These are phyloP conservation scores for Peniophora sp. DNA, from an alignment of 1,284 basidiomycete species.

Conservation along the genomic window DNA sequence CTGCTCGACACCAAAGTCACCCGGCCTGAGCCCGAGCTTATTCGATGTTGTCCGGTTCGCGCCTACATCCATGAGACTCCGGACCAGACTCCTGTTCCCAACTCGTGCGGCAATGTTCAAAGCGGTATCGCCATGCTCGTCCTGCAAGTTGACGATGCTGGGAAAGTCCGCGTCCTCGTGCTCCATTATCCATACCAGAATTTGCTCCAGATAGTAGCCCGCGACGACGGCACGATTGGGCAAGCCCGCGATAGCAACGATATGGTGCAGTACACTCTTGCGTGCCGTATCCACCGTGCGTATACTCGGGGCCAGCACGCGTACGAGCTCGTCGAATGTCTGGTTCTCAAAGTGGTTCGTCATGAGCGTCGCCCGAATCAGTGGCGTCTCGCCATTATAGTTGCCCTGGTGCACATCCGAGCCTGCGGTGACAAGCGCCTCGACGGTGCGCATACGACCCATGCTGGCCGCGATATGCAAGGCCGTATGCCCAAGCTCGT, in stretches of 20 bases:
- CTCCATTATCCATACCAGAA: constrained; percentile 79
- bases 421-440: constrained; percentile 62
- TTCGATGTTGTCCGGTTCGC: constrained; percentile 91
- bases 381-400: constrained; percentile 89
- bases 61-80: constrained; percentile 86
- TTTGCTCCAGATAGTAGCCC: constrained; percentile 87
- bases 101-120: constrained; percentile 93
- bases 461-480: constrained; percentile 91
- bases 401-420: constrained; percentile 89
- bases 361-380: constrained; percentile 88
- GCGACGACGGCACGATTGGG: constrained; percentile 82
- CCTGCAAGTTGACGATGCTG: constrained; percentile 85
- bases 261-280: constrained; percentile 91
- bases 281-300: constrained; percentile 88
- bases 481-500: constrained; percentile 93
- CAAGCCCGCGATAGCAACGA: constrained; percentile 85
- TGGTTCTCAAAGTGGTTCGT: constrained; percentile 83
- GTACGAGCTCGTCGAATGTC: constrained; percentile 65
- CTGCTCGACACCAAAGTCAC: constrained; percentile 89
- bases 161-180: constrained; percentile 68
- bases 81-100: constrained; percentile 84
- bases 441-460: constrained; percentile 61
- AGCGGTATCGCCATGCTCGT: constrained; percentile 95
- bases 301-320: constrained; percentile 63
- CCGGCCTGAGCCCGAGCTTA: constrained; percentile 87